Percentiles rank a stretch among this genome's conserved stretches.
Evolutionary conservation across 176 grass and related monocot species (phyloP).

Genomic region (Areca catechu): DNA sequence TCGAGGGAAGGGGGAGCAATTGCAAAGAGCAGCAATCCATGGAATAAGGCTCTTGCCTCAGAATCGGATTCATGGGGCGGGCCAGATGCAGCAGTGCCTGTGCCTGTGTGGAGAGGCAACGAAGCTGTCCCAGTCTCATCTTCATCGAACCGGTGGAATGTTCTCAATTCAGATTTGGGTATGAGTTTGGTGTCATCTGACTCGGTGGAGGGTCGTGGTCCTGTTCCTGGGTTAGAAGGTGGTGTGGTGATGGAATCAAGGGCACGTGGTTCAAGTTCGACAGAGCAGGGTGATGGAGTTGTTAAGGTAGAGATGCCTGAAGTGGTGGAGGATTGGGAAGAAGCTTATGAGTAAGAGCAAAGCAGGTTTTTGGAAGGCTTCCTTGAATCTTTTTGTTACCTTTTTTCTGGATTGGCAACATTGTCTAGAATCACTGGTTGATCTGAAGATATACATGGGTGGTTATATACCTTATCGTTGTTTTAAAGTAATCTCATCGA

Average conservation of each 20-base stretch:
- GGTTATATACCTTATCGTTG: too few species aligned
- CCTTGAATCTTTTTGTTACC: too few species aligned
- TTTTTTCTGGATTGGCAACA: too few species aligned
- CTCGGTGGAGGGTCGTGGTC: slow-evolving; percentile 4
- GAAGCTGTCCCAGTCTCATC: slow-evolving; percentile 25
- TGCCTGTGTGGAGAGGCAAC: slow-evolving; percentile 18
- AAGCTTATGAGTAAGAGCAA: slow-evolving; percentile 52
- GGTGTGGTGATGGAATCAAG: slow-evolving; percentile 11
- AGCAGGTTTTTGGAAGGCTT: not conserved
- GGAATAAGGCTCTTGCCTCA: slow-evolving; percentile 43
- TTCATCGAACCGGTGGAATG: slow-evolving; percentile 56
- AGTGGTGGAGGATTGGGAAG: slow-evolving; percentile 87
- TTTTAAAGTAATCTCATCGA: too few species aligned
- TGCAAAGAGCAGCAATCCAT: slow-evolving; percentile 53
- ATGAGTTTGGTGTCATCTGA: slow-evolving; percentile 8
- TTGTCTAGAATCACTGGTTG: too few species aligned
- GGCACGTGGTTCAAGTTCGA: slow-evolving; percentile 1
- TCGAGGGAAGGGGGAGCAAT: slow-evolving; percentile 30
- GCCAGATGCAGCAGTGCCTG: slow-evolving; percentile 22
- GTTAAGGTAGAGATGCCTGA: slow-evolving; percentile 28
- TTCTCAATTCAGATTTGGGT: slow-evolving; percentile 43
- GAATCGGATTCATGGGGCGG: slow-evolving; percentile 46
- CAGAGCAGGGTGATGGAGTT: not conserved
- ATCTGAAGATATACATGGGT: too few species aligned
- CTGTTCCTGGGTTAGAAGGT: slow-evolving; percentile 1